Evolutionary conservation across 2,329 filamentous ascomycete species (phyloP), one percentile per base, ranked within the genome.

Genomic region (Penicillium sclerotigenum): DNA sequence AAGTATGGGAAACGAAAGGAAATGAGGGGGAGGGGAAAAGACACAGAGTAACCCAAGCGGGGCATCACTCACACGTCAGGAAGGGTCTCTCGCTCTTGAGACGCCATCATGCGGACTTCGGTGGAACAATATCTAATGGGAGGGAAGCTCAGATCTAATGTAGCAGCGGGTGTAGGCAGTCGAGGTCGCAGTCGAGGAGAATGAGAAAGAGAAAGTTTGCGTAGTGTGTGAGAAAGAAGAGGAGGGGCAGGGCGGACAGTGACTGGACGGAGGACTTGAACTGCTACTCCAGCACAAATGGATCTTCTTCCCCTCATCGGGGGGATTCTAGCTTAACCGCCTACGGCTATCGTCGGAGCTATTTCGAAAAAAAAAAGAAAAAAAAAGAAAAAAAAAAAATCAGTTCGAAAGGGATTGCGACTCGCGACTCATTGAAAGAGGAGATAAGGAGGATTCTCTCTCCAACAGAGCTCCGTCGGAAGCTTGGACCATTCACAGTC

Each of bases 31-130:
- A 3, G 28, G 40, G 8, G 10, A 42, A 33, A 18, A 28, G 11
- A 34, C 20, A 31, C 24, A n/a, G 13, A n/a, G 52, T 49, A 22
- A 24, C 37, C 24, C 4, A 29, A 34, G 26, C 20, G 43, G 28
- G 47, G 38, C 28, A 57, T 57, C 50, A 71, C 74, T 70, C 65
- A 76, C 74, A 68, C 70, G 58, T 77, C 73, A 57, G 78, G 77
- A 40, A 80, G 69, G 41, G 73, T 74, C 47, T 79, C 77, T 69
- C 77, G 73, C 55, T 80, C 77, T 54, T 66, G 65, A 31, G 68
- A 61, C 53, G 71, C 69, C 77, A 79, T 80, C 59, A 64, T 72
- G 68, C 71, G 72, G 59, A 69, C 65, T 65, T 76, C 74, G 45
- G 73, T 66, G 24, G 75, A 77, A 60, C 75, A 78, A 60, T 69